phyloP scores from a whole-genome alignment of 1,284 basidiomycete genomes.

The Takashimella koratensis region DNA sequence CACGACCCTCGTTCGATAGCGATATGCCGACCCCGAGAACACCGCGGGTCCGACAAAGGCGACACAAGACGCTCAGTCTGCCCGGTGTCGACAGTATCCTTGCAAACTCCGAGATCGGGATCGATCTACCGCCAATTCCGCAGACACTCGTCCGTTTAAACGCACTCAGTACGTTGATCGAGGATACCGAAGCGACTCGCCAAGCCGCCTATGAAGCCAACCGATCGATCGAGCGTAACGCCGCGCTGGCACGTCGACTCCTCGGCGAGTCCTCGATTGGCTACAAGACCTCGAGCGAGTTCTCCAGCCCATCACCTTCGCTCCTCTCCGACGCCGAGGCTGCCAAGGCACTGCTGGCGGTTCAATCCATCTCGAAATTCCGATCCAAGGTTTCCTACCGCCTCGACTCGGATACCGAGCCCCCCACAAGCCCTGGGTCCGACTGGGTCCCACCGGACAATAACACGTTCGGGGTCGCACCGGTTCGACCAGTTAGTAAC shows the following conservation, averaged over 20 bases:
- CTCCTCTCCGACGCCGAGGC: not conserved
- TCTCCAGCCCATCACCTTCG: not conserved
- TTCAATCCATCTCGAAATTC: not conserved
- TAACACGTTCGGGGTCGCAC: not conserved
- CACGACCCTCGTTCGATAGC: slow-evolving; percentile 10
- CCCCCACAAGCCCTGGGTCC: not conserved
- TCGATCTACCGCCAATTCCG: not conserved
- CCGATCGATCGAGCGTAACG: slow-evolving; percentile 4
- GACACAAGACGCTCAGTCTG: slow-evolving; percentile 7
- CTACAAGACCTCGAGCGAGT: too few species aligned
- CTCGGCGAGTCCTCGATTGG: not conserved
- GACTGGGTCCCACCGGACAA: not conserved
- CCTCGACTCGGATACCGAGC: not conserved
- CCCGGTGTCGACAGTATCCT: not conserved
- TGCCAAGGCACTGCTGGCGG: not conserved
- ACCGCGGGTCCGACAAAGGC: not conserved
- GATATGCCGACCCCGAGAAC: not conserved
- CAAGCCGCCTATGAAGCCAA: not conserved
- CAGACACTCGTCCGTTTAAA: not conserved
- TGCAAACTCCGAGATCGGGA: not conserved
- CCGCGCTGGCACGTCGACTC: slow-evolving; percentile 2
- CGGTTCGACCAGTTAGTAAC: not conserved
- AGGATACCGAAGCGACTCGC: not conserved
- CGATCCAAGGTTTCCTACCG: not conserved
- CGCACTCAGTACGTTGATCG: not conserved